Base-by-base conservation (phyloP, 163 green algal genomes). In the Volvox carteri region DNA sequence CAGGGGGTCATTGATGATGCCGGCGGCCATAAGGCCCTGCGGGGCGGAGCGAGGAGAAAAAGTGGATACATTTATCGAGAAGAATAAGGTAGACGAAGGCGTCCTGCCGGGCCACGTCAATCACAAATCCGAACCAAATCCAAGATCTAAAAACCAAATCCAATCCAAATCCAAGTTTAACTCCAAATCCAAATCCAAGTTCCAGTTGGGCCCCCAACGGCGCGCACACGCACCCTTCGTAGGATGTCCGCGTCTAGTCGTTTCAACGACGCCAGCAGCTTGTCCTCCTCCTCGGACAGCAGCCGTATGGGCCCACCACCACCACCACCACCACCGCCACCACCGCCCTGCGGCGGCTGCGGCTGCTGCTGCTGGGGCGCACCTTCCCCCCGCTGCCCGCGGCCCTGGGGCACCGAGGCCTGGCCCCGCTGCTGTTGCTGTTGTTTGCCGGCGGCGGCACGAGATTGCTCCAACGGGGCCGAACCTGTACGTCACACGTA, bases 241-340 rank as follows among this genome's bases (percentile, higher is more conserved):
- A 93, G 83, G 4, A 93, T 91, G 9, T 87, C 48, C 23, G 39
- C 33, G 68, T 93, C 90, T 50, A 93, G 70, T 2, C 65, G 37
- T 75, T 89, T 78, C 75, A 93, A 54, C 19, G 58, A 86, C 18
- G 67, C 68, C 62, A 93, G 76, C 74, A 93, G 83, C 54, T 74
- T 33, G n/a, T 85, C 81, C 65, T 93, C 90, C 83, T 93, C 90
- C 1, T 84, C 52, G 0, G 39, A 77, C 74, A 90, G 75, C 33
- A 72, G 81, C 25, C 28, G 74, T 3, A 77, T 72, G 14, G 44
- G 41, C 39, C 14, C 41, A 14, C 19, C 70, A 42, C 46, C n/a
- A n/a, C n/a, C n/a, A n/a, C n/a, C n/a, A n/a, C n/a, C n/a, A n/a
- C n/a, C n/a, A n/a, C n/a, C n/a, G n/a, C n/a, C n/a, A n/a, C n/a